Base-by-base conservation (phyloP, 441 rosid species). In the Aquilaria agallochum region DNA sequence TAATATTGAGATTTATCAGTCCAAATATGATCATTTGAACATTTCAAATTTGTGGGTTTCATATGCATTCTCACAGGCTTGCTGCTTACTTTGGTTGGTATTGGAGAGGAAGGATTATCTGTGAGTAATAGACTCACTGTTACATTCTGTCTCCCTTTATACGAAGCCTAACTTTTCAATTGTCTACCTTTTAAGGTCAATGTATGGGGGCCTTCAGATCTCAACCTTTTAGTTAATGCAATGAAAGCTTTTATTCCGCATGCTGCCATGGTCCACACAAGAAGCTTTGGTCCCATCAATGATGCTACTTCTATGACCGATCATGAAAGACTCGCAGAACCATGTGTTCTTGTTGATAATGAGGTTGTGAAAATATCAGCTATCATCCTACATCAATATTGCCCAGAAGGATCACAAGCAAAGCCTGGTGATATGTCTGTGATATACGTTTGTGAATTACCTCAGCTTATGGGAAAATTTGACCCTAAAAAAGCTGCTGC, bases 161-260 rank as follows among this genome's bases (percentile, higher is more conserved):
- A 20, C 1, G 27, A 20, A 20, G 27, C 27, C 27, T 20, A 20
- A 20, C 27, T 20, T 20, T 20, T 47, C 55, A n/a, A 58, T 52
- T 63, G 7, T 72, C 36, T 58, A 57, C 8, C 57, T 82, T 50
- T 71, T 56, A 76, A 89, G 99, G 95, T 94, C 68, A 94, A 94
- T 63, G 64, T 94, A 48, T 94, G 97, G 90, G 99, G 99, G 40
- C 96, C 97, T 60, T 94, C 96, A 12, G 95, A 94, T 87, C 92
- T 94, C 48, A 77, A 89, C 64, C 81, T 74, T 63, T 76, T 94
- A 70, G 90, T 91, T 55, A 84, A 89, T 78, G 99, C 97, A 47
- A 89, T 94, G 97, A 89, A 78, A 72, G 87, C 84, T 51, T 94
- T 94, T 73, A 84, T 89, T 72, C 97, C 97, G 61, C 94, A 88